Conservation (phyloP, 805 yeast genomes). For the Brettanomyces anomalus region DNA sequence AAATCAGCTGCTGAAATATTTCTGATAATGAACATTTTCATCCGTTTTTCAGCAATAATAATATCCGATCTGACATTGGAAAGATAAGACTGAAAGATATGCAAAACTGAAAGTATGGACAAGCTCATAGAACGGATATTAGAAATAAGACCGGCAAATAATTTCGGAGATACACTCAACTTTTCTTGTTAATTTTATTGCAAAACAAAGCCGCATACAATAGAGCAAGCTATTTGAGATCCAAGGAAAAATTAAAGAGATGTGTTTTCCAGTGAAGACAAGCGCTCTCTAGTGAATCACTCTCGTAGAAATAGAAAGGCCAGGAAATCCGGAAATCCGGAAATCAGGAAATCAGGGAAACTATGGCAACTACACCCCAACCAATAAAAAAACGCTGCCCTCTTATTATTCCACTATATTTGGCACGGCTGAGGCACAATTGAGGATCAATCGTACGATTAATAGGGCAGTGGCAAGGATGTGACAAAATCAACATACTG, state of each 20-base stretch:
- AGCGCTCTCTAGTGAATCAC: conserved; percentile 50
- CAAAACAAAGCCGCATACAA: conserved; percentile 59
- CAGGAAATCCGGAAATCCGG: too few species aligned
- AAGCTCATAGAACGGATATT: conserved; percentile 86
- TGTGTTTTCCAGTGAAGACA: conserved; percentile 83
- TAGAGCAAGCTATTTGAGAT: conserved; percentile 44
- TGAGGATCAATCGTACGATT: conserved; percentile 69
- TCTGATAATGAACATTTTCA: conserved; percentile 70
- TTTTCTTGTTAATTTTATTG: conserved; percentile 56
- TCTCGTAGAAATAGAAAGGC: conserved; percentile 65
- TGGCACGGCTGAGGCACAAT: too few species aligned
- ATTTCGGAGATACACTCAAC: conserved; percentile 58
- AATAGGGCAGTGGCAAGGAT: conserved; percentile 64
- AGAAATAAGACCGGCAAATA: conserved; percentile 71
- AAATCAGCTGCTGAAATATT: conserved; percentile 79
- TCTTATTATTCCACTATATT: conserved; percentile 67
- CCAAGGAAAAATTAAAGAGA: conserved; percentile 51
- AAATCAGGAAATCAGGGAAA: conserved; percentile 73
- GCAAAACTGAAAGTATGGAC: too few species aligned
- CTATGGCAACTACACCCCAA: conserved; percentile 81
- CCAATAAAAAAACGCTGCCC: conserved; percentile 73
- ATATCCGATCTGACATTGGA: conserved; percentile 89
- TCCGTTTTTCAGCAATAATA: conserved; percentile 82
- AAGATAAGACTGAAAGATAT: too few species aligned
- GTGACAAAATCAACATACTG: conserved; percentile 66